Conservation (phyloP, 352 stramenopile species). For the Phytophthora multivora region DNA sequence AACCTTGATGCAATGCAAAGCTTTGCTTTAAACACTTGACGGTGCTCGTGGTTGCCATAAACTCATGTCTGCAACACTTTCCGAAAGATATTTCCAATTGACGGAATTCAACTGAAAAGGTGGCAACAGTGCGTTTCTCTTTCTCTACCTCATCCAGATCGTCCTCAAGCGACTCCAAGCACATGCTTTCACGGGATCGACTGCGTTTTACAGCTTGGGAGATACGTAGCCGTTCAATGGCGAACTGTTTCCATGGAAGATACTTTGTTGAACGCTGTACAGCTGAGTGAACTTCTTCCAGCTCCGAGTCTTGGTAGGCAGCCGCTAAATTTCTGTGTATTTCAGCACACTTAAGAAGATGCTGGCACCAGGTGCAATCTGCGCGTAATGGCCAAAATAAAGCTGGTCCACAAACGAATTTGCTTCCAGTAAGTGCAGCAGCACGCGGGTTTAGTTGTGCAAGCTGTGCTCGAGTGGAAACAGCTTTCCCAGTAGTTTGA, state of each 20-base stretch:
- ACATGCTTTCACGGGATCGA: slow-evolving; percentile 11
- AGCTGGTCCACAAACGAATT: slow-evolving; percentile 6
- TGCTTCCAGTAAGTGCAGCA: slow-evolving; percentile 8
- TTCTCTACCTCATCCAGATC: slow-evolving; percentile 21
- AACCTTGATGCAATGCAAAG: slow-evolving; percentile 14
- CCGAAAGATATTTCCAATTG: slow-evolving; percentile 43
- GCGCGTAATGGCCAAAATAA: slow-evolving; percentile 34
- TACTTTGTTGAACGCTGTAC: slow-evolving; percentile 46
- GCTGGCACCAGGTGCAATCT: slow-evolving; percentile 8
- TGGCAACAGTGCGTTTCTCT: slow-evolving; percentile 31
- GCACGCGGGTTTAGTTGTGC: slow-evolving; percentile 25
- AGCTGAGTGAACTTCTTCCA: slow-evolving; percentile 4
- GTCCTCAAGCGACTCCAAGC: slow-evolving; percentile 3
- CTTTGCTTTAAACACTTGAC: slow-evolving; percentile 13
- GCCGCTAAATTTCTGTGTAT: slow-evolving; percentile 10
- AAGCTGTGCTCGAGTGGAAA: slow-evolving; percentile 2
- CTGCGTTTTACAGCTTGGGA: slow-evolving; percentile 35
- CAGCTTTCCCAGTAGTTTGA: not conserved
- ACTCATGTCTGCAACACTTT: slow-evolving; percentile 1
- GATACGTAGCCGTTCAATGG: slow-evolving; percentile 51
- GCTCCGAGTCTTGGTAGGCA: not conserved
- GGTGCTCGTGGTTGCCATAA: not conserved
- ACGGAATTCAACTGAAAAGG: slow-evolving; percentile 17
- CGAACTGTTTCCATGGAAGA: slow-evolving; percentile 65
- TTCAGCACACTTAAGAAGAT: slow-evolving; percentile 12